Evolutionary conservation across 805 yeast species (phyloP).

Genomic region (Myxozyma neotropica): DNA sequence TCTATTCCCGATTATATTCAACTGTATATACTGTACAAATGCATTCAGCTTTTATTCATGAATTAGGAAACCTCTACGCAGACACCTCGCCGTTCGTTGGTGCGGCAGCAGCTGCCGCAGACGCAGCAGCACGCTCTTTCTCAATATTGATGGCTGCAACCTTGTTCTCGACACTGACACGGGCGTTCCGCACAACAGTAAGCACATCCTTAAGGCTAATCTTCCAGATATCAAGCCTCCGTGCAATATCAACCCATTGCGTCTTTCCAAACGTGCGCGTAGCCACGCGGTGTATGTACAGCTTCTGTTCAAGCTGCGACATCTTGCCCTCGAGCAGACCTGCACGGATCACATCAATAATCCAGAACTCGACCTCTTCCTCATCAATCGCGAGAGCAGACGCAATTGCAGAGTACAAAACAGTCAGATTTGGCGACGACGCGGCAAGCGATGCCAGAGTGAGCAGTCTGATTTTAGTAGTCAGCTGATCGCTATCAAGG

Average conservation of each 20-base stretch:
- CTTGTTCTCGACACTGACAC: conserved; percentile 24
- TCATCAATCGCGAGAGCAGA: conserved; percentile 40
- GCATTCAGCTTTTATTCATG: background rate
- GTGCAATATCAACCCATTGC: conserved; percentile 45
- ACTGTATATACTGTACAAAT: conserved; percentile 3
- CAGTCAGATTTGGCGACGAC: conserved; percentile 20
- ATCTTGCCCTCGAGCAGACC: conserved; percentile 49
- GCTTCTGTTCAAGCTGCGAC: conserved; percentile 45
- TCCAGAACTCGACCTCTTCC: conserved; percentile 45
- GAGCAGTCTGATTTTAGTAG: conserved; percentile 32
- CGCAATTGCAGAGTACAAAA: conserved; percentile 43
- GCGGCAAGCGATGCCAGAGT: conserved; percentile 35
- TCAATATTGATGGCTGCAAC: conserved; percentile 9
- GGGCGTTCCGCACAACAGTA: conserved; percentile 37
- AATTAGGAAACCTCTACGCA: background rate
- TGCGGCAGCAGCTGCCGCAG: background rate
- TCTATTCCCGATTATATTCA: too few relatives aligned
- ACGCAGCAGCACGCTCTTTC: conserved; percentile 3
- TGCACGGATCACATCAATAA: conserved; percentile 48
- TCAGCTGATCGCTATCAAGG: conserved; percentile 26
- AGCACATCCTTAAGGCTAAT: conserved; percentile 40
- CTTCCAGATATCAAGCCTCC: conserved; percentile 45
- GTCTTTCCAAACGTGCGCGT: conserved; percentile 44
- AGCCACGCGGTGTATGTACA: conserved; percentile 45
- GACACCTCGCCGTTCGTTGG: background rate